Conservation (phyloP, 2,329 filamentous ascomycete species). For the Aspergillus brunneoviolaceus region DNA sequence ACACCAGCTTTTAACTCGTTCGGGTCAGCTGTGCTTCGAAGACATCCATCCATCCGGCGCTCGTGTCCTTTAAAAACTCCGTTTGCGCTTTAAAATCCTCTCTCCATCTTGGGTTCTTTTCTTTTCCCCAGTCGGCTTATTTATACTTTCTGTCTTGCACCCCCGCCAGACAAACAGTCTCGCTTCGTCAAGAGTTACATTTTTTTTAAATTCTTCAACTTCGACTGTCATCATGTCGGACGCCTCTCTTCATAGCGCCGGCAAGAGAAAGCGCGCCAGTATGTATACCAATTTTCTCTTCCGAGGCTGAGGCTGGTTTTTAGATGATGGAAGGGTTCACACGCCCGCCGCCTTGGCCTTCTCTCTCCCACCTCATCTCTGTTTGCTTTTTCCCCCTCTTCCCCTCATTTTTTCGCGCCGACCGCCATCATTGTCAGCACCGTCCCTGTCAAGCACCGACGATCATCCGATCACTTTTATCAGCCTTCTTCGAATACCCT, state of each 20-base stretch:
- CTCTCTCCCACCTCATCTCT: neutral
- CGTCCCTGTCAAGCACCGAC: neutral
- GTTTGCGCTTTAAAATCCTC: neutral
- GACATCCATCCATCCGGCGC: neutral
- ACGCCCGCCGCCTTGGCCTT: neutral
- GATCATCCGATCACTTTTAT: neutral
- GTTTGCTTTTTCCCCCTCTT: neutral
- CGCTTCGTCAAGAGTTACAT: neutral
- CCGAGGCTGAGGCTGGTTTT: neutral
- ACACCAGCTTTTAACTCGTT: neutral
- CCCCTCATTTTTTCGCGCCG: neutral
- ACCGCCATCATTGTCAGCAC: neutral
- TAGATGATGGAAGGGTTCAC: neutral
- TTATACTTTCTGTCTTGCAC: neutral
- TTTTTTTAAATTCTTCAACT: neutral
- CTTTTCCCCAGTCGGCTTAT: neutral
- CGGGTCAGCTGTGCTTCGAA: neutral
- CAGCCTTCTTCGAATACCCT: neutral
- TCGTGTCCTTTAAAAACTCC: neutral
- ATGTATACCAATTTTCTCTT: constrained; percentile 22
- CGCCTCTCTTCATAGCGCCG: constrained; percentile 27
- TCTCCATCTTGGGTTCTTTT: neutral
- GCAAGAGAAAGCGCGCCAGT: constrained; percentile 43
- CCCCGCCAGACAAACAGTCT: neutral
- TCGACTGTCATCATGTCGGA: constrained; percentile 33